Base-by-base conservation (phyloP, 176 grass and related monocot genomes). In the Bothriochloa decipiens region DNA sequence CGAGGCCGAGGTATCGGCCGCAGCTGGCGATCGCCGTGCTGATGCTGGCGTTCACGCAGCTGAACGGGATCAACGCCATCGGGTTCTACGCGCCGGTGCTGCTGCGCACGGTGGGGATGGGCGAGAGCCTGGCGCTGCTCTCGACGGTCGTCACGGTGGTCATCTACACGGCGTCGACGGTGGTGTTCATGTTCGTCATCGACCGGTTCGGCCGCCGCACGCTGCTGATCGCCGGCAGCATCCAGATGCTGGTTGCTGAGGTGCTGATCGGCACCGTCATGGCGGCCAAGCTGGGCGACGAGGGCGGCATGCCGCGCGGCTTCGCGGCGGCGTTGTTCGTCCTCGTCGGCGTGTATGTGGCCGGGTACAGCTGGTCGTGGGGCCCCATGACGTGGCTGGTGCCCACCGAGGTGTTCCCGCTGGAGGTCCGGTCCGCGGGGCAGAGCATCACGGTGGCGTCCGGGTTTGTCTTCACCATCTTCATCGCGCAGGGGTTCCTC, bases 371-470 rank as follows among this genome's bases (percentile, higher is more conserved):
- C 40, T 84, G 84, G 77, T 89, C 87, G 1, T 89, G 87, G 91
- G 87, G 87, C 22, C 91, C 87, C 4, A 53, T 53, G 50, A 20
- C 50, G 50, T 98, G 96, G 96, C 84, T 98, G 63, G 96, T 98
- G 18, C 93, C 96, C 17, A 95, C 91, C 76, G 96, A 98, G 84
- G 95, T 98, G 72, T 95, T 98, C 70, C 80, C 96, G 65, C 79
- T 98, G 77, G 96, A 95, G 85, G 95, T 87, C 23, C 76, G 96
- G 57, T 95, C 96, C 5, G 92, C 93, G 0, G 96, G 96, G 80
- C 93, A 98, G 87, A 95, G 95, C 91, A 98, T 98, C 83, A 95
- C 52, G 52, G 52, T 55, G 18, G 52, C 52, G 53, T 58, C 18
- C 2, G 53, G 53, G 8, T 58, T 58, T 20, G 53, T 58, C 0